Conservation (phyloP, 495 filamentous ascomycete species). For the Podospora pseudopauciseta region DNA sequence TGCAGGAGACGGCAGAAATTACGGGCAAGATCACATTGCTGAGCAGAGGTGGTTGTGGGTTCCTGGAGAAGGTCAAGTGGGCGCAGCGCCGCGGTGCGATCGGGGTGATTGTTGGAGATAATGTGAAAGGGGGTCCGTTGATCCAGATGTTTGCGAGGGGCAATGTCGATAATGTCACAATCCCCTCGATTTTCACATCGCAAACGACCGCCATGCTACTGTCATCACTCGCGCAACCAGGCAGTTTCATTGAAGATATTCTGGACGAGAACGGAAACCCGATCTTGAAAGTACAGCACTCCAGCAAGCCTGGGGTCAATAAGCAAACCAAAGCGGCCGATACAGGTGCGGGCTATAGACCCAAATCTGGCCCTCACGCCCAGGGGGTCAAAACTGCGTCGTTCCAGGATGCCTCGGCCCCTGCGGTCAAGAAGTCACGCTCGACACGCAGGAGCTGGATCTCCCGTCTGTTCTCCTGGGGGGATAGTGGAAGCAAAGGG, state of each 20-base stretch:
- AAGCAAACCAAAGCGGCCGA: conserved; percentile 37
- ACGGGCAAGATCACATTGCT: conserved; percentile 86
- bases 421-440: conserved; percentile 10
- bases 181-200: conserved; percentile 91
- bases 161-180: conserved; percentile 90
- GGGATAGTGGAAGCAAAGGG: conserved; percentile 28
- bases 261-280: conserved; percentile 53
- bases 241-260: conserved; percentile 53
- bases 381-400: conserved; percentile 8
- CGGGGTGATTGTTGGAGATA: conserved; percentile 91
- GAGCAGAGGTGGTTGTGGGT: conserved; percentile 91
- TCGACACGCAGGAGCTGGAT: conserved; percentile 49
- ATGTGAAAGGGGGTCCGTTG: conserved; percentile 77
- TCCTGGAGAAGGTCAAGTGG: conserved; percentile 96
- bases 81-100: conserved; percentile 83
- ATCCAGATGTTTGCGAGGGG: conserved; percentile 97
- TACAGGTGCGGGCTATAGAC: conserved; percentile 12
- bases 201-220: conserved; percentile 91
- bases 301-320: conserved; percentile 38
- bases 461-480: conserved; percentile 50
- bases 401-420: conserved; percentile 14
- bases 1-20: conserved; percentile 94
- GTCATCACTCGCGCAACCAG: conserved; percentile 78
- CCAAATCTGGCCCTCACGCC: background rate
- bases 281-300: conserved; percentile 46